Evolutionary conservation across 1,139 yeast genomes (phyloP).

Genomic region (Ashbya aceris): DNA sequence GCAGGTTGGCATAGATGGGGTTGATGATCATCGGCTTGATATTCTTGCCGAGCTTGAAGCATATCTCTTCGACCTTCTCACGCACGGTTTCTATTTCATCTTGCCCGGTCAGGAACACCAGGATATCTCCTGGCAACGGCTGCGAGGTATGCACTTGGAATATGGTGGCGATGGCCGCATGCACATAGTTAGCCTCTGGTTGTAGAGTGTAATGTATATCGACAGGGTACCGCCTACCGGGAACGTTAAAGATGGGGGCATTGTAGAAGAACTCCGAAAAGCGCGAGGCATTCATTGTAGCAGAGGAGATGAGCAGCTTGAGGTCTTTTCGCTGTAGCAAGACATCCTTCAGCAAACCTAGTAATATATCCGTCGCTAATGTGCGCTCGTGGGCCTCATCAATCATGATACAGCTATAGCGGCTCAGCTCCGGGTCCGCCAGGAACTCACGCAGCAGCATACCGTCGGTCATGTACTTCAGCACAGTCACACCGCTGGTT

Average conservation of each 20-base stretch:
- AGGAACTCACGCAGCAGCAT: conserved; percentile 80
- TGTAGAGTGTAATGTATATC: conserved; percentile 76
- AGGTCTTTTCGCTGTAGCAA: conserved; percentile 52
- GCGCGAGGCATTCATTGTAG: conserved; percentile 84
- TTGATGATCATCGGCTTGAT: conserved; percentile 62
- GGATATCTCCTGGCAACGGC: conserved; percentile 66
- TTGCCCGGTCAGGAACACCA: conserved; percentile 88
- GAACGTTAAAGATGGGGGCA: conserved; percentile 81
- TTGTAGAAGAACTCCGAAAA: conserved; percentile 69
- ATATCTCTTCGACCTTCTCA: conserved; percentile 58
- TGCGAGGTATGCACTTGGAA: conserved; percentile 74
- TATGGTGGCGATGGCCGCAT: conserved; percentile 78
- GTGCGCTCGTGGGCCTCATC: conserved; percentile 98
- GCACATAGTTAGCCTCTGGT: conserved; percentile 84
- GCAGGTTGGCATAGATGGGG: conserved; percentile 88
- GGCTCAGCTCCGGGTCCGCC: conserved; percentile 57
- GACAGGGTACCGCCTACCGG: conserved; percentile 86
- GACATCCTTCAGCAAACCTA: conserved; percentile 74
- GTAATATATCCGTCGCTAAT: conserved; percentile 77
- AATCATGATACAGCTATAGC: conserved; percentile 77
- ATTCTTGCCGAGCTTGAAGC: conserved; percentile 51
- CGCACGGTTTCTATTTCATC: conserved; percentile 86
- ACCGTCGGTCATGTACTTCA: conserved; percentile 86
- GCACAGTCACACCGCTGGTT: conserved; percentile 39
- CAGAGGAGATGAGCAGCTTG: conserved; percentile 75